Base-by-base conservation (phyloP, 805 yeast genomes). In the Candida railenensis region DNA sequence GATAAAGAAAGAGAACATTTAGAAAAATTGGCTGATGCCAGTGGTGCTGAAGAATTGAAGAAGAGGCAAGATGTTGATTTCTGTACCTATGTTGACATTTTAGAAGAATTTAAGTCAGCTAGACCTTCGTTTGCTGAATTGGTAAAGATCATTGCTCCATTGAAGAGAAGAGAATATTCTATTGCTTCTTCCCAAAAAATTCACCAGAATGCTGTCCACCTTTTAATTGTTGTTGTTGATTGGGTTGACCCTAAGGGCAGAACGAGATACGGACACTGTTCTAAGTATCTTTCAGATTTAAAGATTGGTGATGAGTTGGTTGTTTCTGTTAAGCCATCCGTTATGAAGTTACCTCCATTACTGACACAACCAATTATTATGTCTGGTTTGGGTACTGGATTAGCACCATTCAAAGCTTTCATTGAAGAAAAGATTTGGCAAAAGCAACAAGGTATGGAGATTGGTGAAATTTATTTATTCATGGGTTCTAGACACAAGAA, bases 351-450 rank as follows among this genome's bases (percentile, higher is more conserved):
- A 52, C 98, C 98, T 50, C 87, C 91, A 57, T 76, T 81, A 52
- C 79, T 96, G 8, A 81, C 83, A 40, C 92, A 89, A 63, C 97
- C 98, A 19, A 85, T 92, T 56, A 84, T 92, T 53, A 92, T 92
- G 98, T 85, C 96, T 57, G 98, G 98, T 58, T 77, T 92, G 55
- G 98, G 98, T 71, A 92, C 98, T 44, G 98, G 98, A 54, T 80
- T 92, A 59, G 98, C 98, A 22, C 98, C 98, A 43, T 92, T 92
- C 84, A 92, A 92, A 77, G 98, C 98, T 0, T 90, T 92, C 62
- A 80, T 92, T 47, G 98, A 92, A 69, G 97, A 92, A 71, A 90
- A 90, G 76, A 80, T 85, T 61, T 90, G 92, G 89, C 98, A 92
- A 74, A 76, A 84, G 61, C 80, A 85, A 56, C 96, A 90, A 65